A percentile compares a stretch with the other conserved stretches of the same genome.
Conservation (phyloP, 305 asterid species). For the Solanum hybrid region DNA sequence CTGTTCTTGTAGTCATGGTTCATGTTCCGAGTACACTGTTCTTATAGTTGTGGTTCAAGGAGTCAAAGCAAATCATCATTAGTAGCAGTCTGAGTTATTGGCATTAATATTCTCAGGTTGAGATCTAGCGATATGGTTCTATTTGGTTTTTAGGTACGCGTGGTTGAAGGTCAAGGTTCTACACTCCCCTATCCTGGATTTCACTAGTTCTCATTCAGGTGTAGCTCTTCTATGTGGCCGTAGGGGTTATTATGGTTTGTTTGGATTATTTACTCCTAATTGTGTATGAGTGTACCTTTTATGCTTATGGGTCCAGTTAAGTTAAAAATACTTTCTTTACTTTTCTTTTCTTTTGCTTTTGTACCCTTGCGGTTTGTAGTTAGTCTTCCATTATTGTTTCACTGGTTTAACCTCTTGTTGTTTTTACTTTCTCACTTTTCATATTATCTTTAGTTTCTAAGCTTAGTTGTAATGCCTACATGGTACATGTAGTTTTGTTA, state of each 20-base stretch:
- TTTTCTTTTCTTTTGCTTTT: no score
- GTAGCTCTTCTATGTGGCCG: not conserved
- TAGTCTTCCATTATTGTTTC: not conserved
- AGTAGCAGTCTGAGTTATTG: not conserved
- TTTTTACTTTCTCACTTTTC: not conserved
- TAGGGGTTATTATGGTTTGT: not conserved
- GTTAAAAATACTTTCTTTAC: not conserved
- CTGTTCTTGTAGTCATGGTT: not conserved
- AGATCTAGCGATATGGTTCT: not conserved
- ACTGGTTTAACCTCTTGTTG: not conserved
- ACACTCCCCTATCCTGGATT: not conserved
- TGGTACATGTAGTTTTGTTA: not conserved
- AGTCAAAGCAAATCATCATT: not conserved
- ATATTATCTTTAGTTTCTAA: no score
- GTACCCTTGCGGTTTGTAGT: not conserved
- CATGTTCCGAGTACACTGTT: not conserved
- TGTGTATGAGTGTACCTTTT: not conserved
- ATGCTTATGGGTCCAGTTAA: not conserved
- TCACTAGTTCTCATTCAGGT: not conserved
- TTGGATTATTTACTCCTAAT: not conserved
- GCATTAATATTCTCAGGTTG: not conserved
- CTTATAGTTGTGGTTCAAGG: not conserved
- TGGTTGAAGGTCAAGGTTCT: no score
- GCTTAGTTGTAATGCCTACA: not conserved
- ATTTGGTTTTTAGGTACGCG: not conserved